These are phyloP conservation scores for Tetrastigma voinierianum DNA, from an alignment of 164 flowering plant species.

Conservation along the genomic window DNA sequence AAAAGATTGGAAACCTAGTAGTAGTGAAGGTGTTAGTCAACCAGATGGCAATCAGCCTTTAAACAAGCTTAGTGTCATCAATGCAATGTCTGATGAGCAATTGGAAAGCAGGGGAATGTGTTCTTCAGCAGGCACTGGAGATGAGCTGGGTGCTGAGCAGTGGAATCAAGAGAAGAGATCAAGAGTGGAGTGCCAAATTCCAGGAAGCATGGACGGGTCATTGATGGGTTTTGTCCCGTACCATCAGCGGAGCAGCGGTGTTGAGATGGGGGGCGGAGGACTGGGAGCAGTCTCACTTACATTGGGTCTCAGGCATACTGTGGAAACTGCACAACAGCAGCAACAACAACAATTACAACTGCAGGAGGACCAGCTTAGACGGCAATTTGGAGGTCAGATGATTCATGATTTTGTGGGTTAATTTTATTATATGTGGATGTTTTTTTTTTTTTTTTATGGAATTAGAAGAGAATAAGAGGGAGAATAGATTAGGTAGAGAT, in stretches of 20 bases:
- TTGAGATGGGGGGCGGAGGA: constrained; percentile 53
- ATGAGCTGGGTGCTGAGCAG: constrained; percentile 16
- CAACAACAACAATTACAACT: constrained; percentile 32
- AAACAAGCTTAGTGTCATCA: constrained; percentile 14
- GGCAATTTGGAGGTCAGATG: constrained; percentile 54
- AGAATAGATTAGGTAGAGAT: not conserved
- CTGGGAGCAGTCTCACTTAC: constrained; percentile 75
- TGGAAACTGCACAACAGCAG: constrained; percentile 30
- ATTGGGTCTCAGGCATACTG: constrained; percentile 67
- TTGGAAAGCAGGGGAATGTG: constrained; percentile 16
- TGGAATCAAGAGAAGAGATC: constrained; percentile 58
- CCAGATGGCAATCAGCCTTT: constrained; percentile 7
- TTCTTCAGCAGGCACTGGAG: constrained; percentile 10
- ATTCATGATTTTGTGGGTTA: constrained; percentile 61
- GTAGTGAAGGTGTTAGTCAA: constrained; percentile 8
- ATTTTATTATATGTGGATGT: not conserved
- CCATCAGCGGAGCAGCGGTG: constrained; percentile 37
- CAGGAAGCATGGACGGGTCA: constrained; percentile 32
- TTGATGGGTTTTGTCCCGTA: constrained; percentile 49
- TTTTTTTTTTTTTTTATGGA: not conserved
- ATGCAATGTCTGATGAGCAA: constrained; percentile 16
- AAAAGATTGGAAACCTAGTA: constrained; percentile 10
- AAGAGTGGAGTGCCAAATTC: constrained; percentile 36
- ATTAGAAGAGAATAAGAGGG: not conserved
- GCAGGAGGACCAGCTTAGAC: constrained; percentile 31